A percentile compares a stretch with the other conserved stretches of the same genome.
Evolutionary conservation across 371 early-diverging fungal species (phyloP).

Genomic region (Syncephalastrum contaminatum): DNA sequence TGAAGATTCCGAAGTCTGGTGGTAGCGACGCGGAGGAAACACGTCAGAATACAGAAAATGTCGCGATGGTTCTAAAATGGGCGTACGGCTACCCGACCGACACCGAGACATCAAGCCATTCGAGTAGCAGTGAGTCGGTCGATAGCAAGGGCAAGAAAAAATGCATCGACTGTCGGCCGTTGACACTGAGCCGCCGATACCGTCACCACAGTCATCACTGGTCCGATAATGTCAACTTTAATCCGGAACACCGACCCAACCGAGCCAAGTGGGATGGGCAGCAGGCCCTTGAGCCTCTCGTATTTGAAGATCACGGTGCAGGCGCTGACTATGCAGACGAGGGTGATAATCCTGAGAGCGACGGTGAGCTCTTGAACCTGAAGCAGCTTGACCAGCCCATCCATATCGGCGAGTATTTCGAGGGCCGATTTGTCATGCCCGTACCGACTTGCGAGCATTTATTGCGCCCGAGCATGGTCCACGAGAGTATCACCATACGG

Average conservation of each 20-base stretch:
- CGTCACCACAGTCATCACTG: slow-evolving; percentile 10
- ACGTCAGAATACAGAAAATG: slow-evolving; percentile 12
- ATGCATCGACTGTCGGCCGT: background rate
- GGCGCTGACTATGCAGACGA: background rate
- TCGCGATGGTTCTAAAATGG: slow-evolving; percentile 36
- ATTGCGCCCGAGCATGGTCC: slow-evolving; percentile 31
- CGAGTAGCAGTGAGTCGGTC: background rate
- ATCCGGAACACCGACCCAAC: background rate
- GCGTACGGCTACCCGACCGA: slow-evolving; percentile 30
- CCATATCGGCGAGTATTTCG: slow-evolving; percentile 31
- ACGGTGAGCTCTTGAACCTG: slow-evolving; percentile 21
- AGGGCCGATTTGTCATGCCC: slow-evolving; percentile 38
- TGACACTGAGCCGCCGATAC: slow-evolving; percentile 4
- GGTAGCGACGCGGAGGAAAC: slow-evolving; percentile 20
- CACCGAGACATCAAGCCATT: slow-evolving; percentile 13
- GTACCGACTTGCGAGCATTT: slow-evolving; percentile 31
- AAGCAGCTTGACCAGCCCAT: slow-evolving; percentile 33
- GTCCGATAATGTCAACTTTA: slow-evolving; percentile 4
- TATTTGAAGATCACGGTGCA: slow-evolving; percentile 3
- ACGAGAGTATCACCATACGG: slow-evolving; percentile 23
- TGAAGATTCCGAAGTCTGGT: slow-evolving; percentile 25
- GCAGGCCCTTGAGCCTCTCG: background rate
- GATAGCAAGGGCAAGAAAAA: slow-evolving; percentile 4
- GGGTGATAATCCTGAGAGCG: background rate
- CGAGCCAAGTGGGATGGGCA: background rate